Base-by-base conservation (phyloP, 2,329 filamentous ascomycete genomes). In the Paracamarosporium sp. region DNA sequence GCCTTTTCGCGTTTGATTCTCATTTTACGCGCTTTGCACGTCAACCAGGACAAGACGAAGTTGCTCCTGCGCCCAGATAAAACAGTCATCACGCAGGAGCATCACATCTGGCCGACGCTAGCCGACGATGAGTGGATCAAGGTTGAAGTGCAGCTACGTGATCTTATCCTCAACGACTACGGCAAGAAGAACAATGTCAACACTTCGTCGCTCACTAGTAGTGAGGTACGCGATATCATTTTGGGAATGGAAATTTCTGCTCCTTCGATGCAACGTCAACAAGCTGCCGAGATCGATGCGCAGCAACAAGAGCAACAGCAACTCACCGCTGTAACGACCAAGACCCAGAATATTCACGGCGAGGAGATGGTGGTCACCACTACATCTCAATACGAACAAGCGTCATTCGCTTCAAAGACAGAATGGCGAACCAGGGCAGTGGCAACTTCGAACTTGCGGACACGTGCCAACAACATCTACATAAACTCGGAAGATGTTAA, bases 151-250 rank as follows among this genome's bases (percentile, higher is more conserved):
- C 92, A 96, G 74, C 83, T 99, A 40, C 90, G 95, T 76, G 95
- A 99, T 82, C 82, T 99, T 64, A 99, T 99, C 70, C 76, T 99
- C 66, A 97, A 98, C 67, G 95, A 99, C 75, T 99, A 99, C 75
- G 95, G 95, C 74, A 99, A 98, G 86, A 99, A 99, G 86, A 99
- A 99, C 83, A 99, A 98, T 68, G 95, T 99, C 82, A 99, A 99
- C 70, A 94, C 95, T 12, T 96, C 96, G 15, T 97, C 93, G 76
- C 84, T 99, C 79, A 99, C 95, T 1, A 97, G 88, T 74, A 97
- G 91, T 70, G 95, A 99, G 86, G 95, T 99, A 50, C 89, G 95
- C 69, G 95, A 99, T 73, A 98, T 99, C 70, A 99, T 99, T 69
- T 81, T 99, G 62, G 95, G 95, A 85, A 99, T 99, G 96, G 96